Percentiles rank a stretch among this genome's conserved stretches.
phyloP scores from a whole-genome alignment of 116 monocot genomes.

The Dioscorea cayenensis region DNA sequence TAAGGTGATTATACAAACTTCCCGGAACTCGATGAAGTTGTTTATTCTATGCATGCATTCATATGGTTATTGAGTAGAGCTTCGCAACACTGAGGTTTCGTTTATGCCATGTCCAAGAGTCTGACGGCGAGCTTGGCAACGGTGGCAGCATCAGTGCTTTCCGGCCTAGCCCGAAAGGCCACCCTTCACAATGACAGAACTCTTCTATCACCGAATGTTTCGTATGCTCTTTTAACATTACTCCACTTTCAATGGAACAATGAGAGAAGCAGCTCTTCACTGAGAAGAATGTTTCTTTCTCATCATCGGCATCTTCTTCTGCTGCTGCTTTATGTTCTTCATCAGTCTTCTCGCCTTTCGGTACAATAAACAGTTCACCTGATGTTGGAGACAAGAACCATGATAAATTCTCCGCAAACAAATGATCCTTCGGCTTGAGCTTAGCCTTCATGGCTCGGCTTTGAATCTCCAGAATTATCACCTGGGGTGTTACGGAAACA shows the following conservation, averaged over 20 bases:
- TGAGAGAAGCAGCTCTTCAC: constrained; percentile 54
- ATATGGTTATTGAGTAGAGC: not conserved
- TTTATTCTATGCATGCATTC: not conserved
- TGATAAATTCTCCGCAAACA: constrained; percentile 10
- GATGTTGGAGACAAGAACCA: constrained; percentile 12
- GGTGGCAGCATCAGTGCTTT: constrained; percentile 36
- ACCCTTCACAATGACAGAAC: constrained; percentile 51
- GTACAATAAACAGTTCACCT: constrained; percentile 1
- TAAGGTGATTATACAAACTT: too few species aligned
- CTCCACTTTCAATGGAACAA: constrained; percentile 20
- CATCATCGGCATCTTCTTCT: constrained; percentile 11
- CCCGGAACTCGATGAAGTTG: too few species aligned
- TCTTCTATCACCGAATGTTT: constrained; percentile 27
- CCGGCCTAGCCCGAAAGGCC: constrained; percentile 74
- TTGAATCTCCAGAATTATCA: constrained; percentile 37
- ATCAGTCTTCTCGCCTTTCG: constrained; percentile 1
- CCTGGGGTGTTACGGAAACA: constrained; percentile 7
- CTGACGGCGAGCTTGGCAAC: constrained; percentile 50
- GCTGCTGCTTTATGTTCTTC: not conserved
- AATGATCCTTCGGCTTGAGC: constrained; percentile 7
- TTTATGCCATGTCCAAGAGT: constrained; percentile 63
- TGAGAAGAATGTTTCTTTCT: constrained; percentile 53
- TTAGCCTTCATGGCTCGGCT: constrained; percentile 29
- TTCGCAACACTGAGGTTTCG: constrained; percentile 10
- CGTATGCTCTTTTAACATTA: not conserved